Evolutionary conservation across 1,139 yeast species (phyloP).

Genomic region (Suhomyces panamericanus): DNA sequence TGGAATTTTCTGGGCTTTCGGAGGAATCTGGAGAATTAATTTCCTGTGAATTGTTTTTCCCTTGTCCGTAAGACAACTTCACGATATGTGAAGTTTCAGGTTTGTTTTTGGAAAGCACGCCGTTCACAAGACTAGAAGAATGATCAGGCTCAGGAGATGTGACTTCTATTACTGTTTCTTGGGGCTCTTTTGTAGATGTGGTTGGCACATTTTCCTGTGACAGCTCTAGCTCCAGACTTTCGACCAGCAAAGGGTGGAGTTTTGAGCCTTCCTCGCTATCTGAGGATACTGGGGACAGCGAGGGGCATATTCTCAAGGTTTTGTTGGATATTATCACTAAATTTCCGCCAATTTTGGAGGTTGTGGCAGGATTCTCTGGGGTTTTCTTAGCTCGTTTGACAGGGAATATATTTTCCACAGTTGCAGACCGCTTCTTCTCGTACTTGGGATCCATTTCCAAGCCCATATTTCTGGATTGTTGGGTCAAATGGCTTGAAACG

Average conservation of each 20-base stretch:
- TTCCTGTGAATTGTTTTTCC: too few relatives aligned
- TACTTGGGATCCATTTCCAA: neutral
- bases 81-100: too few relatives aligned
- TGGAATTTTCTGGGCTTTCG: too few relatives aligned
- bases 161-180: too few relatives aligned
- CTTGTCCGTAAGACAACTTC: too few relatives aligned
- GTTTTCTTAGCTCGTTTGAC: neutral
- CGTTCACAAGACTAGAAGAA: too few relatives aligned
- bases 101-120: too few relatives aligned
- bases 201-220: neutral
- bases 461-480: neutral
- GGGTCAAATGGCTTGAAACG: neutral
- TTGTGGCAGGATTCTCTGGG: neutral
- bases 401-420: neutral
- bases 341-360: conserved; percentile 1
- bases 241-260: neutral
- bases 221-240: neutral
- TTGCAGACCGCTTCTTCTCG: neutral
- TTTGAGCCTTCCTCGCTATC: conserved; percentile 3
- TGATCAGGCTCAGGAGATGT: too few relatives aligned
- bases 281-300: conserved; percentile 5
- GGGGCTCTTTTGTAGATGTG: neutral
- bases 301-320: conserved; percentile 3
- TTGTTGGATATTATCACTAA: conserved; percentile 4
- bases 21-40: too few relatives aligned